Evolutionary conservation across 148 eudicot genomes (phyloP).

Genomic region (Spergularia marina): DNA sequence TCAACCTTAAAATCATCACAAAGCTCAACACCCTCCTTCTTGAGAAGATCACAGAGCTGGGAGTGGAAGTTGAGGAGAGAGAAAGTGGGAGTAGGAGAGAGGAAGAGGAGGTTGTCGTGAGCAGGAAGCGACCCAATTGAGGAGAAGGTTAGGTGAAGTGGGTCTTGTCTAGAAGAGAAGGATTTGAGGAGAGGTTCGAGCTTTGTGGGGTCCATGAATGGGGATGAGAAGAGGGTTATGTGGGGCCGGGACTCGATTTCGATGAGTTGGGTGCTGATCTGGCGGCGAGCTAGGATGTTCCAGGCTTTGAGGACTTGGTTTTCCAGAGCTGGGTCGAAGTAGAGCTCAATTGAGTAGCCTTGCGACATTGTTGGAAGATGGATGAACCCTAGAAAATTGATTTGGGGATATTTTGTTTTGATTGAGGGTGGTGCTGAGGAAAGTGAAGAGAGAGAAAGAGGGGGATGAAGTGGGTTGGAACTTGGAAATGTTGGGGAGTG

Average conservation of each 20-base stretch:
- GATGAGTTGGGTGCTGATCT: constrained; percentile 85
- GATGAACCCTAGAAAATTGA: not conserved
- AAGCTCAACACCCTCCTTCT: constrained; percentile 71
- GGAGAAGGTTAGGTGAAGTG: constrained; percentile 60
- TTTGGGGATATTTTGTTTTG: not conserved
- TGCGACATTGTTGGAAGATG: constrained; percentile 49
- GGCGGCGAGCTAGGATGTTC: constrained; percentile 82
- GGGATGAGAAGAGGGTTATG: constrained; percentile 67
- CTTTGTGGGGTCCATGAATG: constrained; percentile 49
- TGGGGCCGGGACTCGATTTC: constrained; percentile 92
- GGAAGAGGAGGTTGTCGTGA: constrained; percentile 52
- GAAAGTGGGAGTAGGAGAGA: constrained; percentile 70
- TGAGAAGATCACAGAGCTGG: constrained; percentile 70
- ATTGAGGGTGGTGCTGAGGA: not conserved
- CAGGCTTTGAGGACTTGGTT: constrained; percentile 87
- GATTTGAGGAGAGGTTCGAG: constrained; percentile 55
- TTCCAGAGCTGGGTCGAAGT: constrained; percentile 85
- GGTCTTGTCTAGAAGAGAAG: constrained; percentile 65
- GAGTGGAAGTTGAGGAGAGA: constrained; percentile 76
- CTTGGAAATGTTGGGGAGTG: not conserved
- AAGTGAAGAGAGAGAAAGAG: not conserved
- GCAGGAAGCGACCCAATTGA: constrained; percentile 71
- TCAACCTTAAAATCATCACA: constrained; percentile 61
- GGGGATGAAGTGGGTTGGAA: constrained; percentile 4
- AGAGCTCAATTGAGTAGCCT: constrained; percentile 80